Conservation (phyloP, 169 alveolate species). For the Amoebophrya sp. region DNA sequence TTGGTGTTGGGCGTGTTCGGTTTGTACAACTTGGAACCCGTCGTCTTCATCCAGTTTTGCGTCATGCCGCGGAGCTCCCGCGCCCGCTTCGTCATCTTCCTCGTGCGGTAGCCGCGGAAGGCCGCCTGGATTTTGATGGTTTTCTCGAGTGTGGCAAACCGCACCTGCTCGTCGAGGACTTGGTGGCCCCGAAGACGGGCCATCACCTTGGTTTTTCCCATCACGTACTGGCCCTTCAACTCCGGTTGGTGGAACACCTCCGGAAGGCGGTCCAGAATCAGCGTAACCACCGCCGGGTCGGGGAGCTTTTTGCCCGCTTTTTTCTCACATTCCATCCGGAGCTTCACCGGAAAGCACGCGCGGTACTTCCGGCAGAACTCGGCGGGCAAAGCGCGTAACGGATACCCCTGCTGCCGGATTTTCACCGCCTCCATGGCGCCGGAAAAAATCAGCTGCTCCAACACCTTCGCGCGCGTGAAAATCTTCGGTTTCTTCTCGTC, state of each 20-base stretch:
- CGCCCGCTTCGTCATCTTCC: background rate
- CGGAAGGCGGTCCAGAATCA: too few species aligned
- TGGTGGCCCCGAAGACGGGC: background rate
- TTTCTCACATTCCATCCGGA: background rate
- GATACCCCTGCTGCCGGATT: background rate
- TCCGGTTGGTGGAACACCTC: background rate
- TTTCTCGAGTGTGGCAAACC: background rate
- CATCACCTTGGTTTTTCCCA: background rate
- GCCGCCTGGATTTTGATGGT: background rate
- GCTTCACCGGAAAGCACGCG: background rate
- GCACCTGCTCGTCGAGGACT: background rate
- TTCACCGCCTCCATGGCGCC: slow-evolving; percentile 68
- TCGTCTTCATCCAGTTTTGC: background rate
- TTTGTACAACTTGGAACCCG: too few species aligned
- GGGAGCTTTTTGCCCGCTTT: background rate
- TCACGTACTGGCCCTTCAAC: background rate
- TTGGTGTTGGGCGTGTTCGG: too few species aligned
- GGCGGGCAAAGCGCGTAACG: background rate
- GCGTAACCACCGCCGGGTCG: too few species aligned
- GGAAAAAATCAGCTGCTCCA: slow-evolving; percentile 64
- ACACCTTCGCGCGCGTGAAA: slow-evolving; percentile 65
- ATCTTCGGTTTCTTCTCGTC: slow-evolving; percentile 67
- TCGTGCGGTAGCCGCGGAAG: background rate
- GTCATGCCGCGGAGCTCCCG: background rate
- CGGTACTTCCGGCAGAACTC: background rate